These are phyloP conservation scores for Nitzschia sp. DNA, from an alignment of 108 stramenopile genomes.

Conservation along the genomic window DNA sequence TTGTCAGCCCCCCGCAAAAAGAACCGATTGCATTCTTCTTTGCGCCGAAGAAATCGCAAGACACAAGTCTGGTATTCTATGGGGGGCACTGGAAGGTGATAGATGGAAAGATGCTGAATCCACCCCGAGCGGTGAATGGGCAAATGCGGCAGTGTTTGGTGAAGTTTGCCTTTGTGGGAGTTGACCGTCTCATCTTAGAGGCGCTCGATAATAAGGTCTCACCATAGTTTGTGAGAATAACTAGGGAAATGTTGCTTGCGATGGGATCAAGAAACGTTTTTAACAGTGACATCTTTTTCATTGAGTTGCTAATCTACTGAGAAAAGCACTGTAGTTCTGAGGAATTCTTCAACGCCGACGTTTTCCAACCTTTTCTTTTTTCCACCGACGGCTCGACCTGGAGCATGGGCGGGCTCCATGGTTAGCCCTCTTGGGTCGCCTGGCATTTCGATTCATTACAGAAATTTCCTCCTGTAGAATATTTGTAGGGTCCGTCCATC, in stretches of 20 bases:
- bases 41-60: conserved; percentile 5
- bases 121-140: conserved; percentile 21
- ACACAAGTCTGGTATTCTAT: conserved; percentile 12
- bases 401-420: conserved; percentile 74
- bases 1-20: conserved; percentile 15
- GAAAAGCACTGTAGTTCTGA: too few relatives aligned
- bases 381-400: conserved; percentile 48
- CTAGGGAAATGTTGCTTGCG: neutral
- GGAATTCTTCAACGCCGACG: conserved; percentile 29
- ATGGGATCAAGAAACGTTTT: neutral
- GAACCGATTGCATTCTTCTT: conserved; percentile 26
- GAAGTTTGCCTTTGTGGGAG: conserved; percentile 15
- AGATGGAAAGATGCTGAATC: conserved; percentile 25
- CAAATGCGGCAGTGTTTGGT: conserved; percentile 19
- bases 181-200: conserved; percentile 7
- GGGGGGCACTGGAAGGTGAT: conserved; percentile 26
- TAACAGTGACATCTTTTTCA: neutral
- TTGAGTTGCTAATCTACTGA: neutral
- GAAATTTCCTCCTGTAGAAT: conserved; percentile 28
- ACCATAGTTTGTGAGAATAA: too few relatives aligned
- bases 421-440: conserved; percentile 65
- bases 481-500: too few relatives aligned
- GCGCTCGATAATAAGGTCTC: conserved; percentile 25
- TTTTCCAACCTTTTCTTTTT: conserved; percentile 45
- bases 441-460: conserved; percentile 71